These are phyloP conservation scores for Lipomyces lipofer DNA, from an alignment of 805 yeast genomes.

Conservation along the genomic window DNA sequence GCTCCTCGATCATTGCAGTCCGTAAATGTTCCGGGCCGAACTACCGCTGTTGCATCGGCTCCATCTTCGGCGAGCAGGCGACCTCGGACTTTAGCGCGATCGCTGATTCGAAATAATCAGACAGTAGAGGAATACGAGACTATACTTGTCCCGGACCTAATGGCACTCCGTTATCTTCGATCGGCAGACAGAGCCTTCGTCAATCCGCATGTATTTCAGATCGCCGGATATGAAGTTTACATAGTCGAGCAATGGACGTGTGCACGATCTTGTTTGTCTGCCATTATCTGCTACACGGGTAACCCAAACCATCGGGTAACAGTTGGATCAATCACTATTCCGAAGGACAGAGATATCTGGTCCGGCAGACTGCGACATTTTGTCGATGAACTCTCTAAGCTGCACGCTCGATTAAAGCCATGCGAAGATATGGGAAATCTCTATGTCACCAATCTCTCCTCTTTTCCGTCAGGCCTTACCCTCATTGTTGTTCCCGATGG, in stretches of 20 bases:
- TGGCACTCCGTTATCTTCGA: conserved; percentile 1
- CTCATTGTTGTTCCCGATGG: conserved; percentile 71
- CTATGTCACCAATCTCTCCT: conserved; percentile 79
- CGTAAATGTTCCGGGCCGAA: no score
- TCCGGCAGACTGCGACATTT: conserved; percentile 56
- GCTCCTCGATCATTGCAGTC: no score
- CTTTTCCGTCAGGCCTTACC: conserved; percentile 72
- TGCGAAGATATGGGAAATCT: conserved; percentile 56
- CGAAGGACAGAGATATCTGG: conserved; percentile 50
- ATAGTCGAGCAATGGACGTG: conserved; percentile 94
- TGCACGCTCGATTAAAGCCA: conserved; percentile 65
- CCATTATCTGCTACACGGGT: conserved; percentile 85
- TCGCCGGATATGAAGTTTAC: conserved; percentile 82
- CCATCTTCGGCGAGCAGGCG: no score
- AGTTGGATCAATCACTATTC: conserved; percentile 61
- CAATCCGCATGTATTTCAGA: conserved; percentile 27
- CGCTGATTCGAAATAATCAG: no score
- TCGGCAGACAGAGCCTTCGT: not conserved
- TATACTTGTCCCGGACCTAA: conserved; percentile 9
- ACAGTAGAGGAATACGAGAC: not conserved
- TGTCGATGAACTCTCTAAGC: conserved; percentile 62
- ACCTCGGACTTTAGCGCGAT: no score
- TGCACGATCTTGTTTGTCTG: conserved; percentile 59
- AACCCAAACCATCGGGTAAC: conserved; percentile 62
- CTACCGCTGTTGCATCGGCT: no score